Conservation (phyloP, 2,329 filamentous ascomycete species). For the Dactylonectria estremocensis region DNA sequence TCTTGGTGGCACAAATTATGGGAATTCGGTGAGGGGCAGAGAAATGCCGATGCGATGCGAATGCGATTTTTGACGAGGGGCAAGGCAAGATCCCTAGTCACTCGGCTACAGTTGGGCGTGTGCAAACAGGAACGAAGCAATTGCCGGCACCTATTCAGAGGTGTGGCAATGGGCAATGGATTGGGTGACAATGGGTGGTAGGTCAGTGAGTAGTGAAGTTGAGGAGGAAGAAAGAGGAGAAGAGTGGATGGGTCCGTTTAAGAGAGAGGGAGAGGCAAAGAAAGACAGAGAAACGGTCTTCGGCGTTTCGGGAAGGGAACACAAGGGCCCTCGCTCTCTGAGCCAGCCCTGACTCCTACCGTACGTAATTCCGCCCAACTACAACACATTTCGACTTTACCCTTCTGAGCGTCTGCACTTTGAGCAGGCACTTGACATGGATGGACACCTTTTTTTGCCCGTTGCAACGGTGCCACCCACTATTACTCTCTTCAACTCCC, state of each 20-base stretch:
- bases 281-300: conserved; percentile 26
- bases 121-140: conserved; percentile 25
- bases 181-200: background rate
- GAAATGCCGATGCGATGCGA: conserved; percentile 7
- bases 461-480: background rate
- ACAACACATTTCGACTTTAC: background rate
- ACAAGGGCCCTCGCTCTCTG: conserved; percentile 29
- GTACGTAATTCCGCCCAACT: conserved; percentile 7
- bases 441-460: background rate
- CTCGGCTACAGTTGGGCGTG: conserved; percentile 10
- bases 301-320: conserved; percentile 42
- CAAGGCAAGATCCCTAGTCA: conserved; percentile 7
- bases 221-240: conserved; percentile 29
- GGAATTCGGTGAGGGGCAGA: background rate
- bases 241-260: conserved; percentile 1
- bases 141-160: background rate
- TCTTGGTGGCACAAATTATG: background rate
- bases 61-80: conserved; percentile 19
- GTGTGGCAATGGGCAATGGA: conserved; percentile 4
- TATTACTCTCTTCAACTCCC: conserved; percentile 1
- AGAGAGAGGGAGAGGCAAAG: conserved; percentile 27
- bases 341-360: conserved; percentile 36
- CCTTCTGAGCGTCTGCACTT: conserved; percentile 15
- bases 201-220: background rate
- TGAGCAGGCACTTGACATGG: background rate